phyloP scores from a whole-genome alignment of 1,284 basidiomycete species.

The Bothia castanella region DNA sequence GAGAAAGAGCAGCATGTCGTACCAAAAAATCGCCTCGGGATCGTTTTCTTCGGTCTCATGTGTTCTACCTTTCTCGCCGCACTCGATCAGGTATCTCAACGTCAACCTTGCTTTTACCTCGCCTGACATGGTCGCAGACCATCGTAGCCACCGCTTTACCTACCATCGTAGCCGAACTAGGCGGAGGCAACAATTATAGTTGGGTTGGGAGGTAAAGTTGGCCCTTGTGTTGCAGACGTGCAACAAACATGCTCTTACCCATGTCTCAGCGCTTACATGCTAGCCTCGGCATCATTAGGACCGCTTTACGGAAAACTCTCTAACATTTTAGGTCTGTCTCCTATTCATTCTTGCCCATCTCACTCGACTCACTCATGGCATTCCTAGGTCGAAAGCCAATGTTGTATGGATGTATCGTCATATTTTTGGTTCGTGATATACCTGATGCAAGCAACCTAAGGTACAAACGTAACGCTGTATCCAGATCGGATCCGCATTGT shows the following conservation, averaged over 20 bases:
- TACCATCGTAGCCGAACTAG: constrained; percentile 36
- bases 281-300: constrained; percentile 32
- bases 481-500: constrained; percentile 46
- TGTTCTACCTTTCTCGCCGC: constrained; percentile 54
- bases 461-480: neutral
- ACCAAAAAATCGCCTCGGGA: constrained; percentile 50
- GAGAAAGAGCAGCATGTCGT: constrained; percentile 47
- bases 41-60: constrained; percentile 58
- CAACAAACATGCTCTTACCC: neutral
- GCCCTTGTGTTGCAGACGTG: neutral
- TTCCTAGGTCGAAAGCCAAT: constrained; percentile 37
- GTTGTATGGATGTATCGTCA: constrained; percentile 35
- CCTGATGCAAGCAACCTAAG: neutral
- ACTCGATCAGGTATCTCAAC: constrained; percentile 48
- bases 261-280: constrained; percentile 36
- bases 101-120: neutral
- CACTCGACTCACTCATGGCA: neutral
- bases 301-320: constrained; percentile 42
- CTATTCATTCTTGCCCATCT: neutral
- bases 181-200: constrained; percentile 36
- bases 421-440: constrained; percentile 38
- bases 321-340: constrained; percentile 25
- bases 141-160: constrained; percentile 39
- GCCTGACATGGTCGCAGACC: constrained; percentile 27
- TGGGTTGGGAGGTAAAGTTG: constrained; percentile 33